Conservation (phyloP, 345 rosid species). For the Alliaria petiolata region DNA sequence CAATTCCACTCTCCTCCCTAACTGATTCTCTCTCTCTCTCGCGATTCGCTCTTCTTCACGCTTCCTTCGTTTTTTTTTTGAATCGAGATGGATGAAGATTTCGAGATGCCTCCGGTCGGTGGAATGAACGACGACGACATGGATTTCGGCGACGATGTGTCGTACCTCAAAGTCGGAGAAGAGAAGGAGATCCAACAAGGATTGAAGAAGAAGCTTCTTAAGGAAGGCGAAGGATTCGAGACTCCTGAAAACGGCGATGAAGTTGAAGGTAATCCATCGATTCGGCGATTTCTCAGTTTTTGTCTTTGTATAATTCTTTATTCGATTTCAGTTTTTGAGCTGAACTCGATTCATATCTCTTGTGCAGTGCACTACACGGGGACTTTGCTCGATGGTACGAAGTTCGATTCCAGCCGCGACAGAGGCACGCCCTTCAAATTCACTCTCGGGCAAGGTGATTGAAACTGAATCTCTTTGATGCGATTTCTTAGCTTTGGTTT, state of each 20-base stretch:
- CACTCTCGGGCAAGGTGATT: slow-evolving; percentile 87
- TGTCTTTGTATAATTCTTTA: not conserved
- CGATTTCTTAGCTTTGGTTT: not conserved
- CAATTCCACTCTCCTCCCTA: not conserved
- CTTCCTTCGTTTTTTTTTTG: not conserved
- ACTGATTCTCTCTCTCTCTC: not conserved
- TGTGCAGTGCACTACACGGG: slow-evolving; percentile 68
- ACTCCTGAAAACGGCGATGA: slow-evolving; percentile 75
- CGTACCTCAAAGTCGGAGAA: slow-evolving; percentile 50
- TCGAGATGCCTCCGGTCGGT: slow-evolving; percentile 47
- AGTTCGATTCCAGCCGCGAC: slow-evolving; percentile 91
- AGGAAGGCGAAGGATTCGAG: slow-evolving; percentile 70
- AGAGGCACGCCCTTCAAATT: slow-evolving; percentile 86
- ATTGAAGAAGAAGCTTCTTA: slow-evolving; percentile 79
- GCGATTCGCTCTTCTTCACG: not conserved
- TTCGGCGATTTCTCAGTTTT: not conserved
- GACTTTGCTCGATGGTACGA: slow-evolving; percentile 82
- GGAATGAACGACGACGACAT: slow-evolving; percentile 48
- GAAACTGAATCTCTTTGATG: not conserved
- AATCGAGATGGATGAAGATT: slow-evolving; percentile 55
- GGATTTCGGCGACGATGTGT: slow-evolving; percentile 40
- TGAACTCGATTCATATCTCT: not conserved
- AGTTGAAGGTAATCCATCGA: slow-evolving; percentile 58
- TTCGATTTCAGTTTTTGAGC: not conserved
- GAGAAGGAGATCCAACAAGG: slow-evolving; percentile 87